Evolutionary conservation across 179 eudicot species (phyloP).

Genomic region (Spergularia azorica): DNA sequence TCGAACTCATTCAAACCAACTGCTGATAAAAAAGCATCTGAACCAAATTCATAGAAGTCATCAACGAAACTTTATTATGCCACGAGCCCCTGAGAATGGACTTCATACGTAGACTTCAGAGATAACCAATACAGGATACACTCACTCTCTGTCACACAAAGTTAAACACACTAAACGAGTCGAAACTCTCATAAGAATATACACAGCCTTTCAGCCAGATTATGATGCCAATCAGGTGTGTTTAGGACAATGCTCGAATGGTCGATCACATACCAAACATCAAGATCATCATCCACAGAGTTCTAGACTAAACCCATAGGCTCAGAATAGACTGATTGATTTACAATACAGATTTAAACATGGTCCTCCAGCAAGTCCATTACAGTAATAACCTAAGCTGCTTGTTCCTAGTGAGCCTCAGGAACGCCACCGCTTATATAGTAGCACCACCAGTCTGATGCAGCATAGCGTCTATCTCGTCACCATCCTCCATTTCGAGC

Average conservation of each 20-base stretch:
- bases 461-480: conserved; percentile 36
- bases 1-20: no score
- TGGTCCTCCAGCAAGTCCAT: conserved; percentile 19
- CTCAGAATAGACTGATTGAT: conserved; percentile 13
- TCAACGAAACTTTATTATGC: no score
- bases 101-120: neutral
- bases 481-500: conserved; percentile 39
- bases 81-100: no score
- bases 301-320: conserved; percentile 2
- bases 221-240: neutral
- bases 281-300: neutral
- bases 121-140: neutral
- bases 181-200: neutral
- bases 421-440: neutral
- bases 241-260: conserved; percentile 4
- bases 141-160: neutral
- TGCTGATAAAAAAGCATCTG: no score
- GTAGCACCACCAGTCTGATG: conserved; percentile 36
- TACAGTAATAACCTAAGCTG: conserved; percentile 8
- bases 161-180: neutral
- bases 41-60: no score
- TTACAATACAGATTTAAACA: conserved; percentile 18
- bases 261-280: conserved; percentile 15
- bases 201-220: conserved; percentile 16
- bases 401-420: conserved; percentile 16